Conservation (phyloP, 2,329 filamentous ascomycete species). For the Teratosphaeria pseudoeucalypti region DNA sequence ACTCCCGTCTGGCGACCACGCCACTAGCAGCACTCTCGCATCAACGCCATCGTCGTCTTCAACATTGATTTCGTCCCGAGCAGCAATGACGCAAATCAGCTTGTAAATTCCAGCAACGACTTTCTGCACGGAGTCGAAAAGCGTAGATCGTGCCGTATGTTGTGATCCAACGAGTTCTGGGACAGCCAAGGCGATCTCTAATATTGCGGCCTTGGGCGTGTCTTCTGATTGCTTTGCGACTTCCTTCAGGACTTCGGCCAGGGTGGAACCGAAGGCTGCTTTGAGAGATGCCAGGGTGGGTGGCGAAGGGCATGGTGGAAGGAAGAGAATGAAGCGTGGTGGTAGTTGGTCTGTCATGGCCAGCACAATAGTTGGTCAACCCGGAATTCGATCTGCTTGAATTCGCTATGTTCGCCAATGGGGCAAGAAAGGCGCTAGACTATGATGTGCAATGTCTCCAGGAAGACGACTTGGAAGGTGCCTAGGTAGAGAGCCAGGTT, state of each 20-base stretch:
- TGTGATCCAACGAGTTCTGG: conserved; percentile 48
- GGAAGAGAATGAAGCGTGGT: conserved; percentile 31
- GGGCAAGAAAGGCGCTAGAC: too few relatives aligned
- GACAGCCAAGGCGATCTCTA: conserved; percentile 54
- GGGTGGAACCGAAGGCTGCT: conserved; percentile 32
- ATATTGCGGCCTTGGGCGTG: conserved; percentile 28
- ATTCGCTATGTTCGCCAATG: background rate
- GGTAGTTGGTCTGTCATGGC: conserved; percentile 6
- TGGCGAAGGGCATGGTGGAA: conserved; percentile 34
- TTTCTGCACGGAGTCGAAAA: conserved; percentile 61
- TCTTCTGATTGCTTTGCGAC: conserved; percentile 25
- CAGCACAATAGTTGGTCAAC: background rate
- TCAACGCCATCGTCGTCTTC: conserved; percentile 63
- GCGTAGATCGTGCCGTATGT: conserved; percentile 41
- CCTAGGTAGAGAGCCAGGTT: too few relatives aligned
- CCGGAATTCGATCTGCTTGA: background rate
- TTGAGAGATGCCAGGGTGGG: conserved; percentile 32
- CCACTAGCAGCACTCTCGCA: conserved; percentile 61
- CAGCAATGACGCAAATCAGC: conserved; percentile 62
- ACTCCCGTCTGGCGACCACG: conserved; percentile 38
- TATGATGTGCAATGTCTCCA: too few relatives aligned
- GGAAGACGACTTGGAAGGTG: too few relatives aligned
- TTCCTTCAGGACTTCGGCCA: conserved; percentile 33
- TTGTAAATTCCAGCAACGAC: conserved; percentile 69
- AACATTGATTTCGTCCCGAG: conserved; percentile 52